Conservation (phyloP, 2,329 filamentous ascomycete genomes). For the Dothiorella sarmentorum region DNA sequence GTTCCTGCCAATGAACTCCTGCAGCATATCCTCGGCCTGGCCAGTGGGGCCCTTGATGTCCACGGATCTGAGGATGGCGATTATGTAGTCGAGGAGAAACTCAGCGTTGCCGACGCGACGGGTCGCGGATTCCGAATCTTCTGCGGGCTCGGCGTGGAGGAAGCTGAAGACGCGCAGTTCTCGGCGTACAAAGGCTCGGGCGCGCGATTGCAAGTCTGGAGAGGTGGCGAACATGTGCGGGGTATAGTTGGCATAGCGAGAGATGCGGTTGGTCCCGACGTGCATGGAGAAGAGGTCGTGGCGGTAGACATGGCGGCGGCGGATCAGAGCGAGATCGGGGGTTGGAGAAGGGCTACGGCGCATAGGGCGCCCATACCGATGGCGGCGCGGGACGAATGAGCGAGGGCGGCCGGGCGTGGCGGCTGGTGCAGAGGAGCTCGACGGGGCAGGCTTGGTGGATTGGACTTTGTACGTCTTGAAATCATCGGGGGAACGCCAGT, state of each 20-base stretch:
- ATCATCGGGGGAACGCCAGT: constrained; percentile 51
- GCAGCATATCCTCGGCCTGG: constrained; percentile 73
- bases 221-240: constrained; percentile 63
- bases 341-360: constrained; percentile 16
- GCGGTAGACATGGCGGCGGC: constrained; percentile 70
- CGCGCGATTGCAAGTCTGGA: constrained; percentile 67
- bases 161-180: constrained; percentile 83
- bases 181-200: constrained; percentile 75
- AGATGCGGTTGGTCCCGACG: constrained; percentile 76
- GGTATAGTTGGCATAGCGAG: constrained; percentile 70
- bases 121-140: constrained; percentile 27
- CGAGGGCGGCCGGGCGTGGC: constrained; percentile 13
- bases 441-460: constrained; percentile 22
- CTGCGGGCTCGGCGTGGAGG: constrained; percentile 39
- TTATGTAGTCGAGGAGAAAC: constrained; percentile 80
- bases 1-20: constrained; percentile 72
- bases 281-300: constrained; percentile 72
- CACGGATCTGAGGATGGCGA: constrained; percentile 77
- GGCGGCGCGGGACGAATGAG: constrained; percentile 1
- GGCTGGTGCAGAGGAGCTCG: not conserved
- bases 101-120: constrained; percentile 68
- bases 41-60: constrained; percentile 77
- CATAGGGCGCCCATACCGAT: not conserved
- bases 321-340: constrained; percentile 48
- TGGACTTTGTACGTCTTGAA: constrained; percentile 59